Evolutionary conservation across 2,329 filamentous ascomycete genomes (phyloP), one percentile per base, ranked within the genome.

Genomic region (Venturia carpophila): DNA sequence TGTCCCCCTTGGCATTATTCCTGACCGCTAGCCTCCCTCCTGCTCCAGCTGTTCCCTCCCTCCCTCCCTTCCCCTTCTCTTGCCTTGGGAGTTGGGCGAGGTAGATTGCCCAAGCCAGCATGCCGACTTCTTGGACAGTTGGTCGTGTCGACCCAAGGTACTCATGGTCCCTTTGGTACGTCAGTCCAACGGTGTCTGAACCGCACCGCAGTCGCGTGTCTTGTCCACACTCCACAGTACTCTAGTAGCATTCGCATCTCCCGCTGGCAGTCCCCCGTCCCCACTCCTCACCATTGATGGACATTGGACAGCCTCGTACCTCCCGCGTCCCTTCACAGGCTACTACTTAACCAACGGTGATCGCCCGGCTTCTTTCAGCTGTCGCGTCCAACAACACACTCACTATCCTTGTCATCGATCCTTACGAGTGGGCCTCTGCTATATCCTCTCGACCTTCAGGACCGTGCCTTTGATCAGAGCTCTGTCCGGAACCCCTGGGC

Each of bases 11-110:
- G 52, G 52, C 52, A 58, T 27, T 37, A 58, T 27, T 37, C 52
- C 37, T 58, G 30, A 37, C 52, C 52, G 52, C 52, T 58, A 58
- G 30, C 30, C 52, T 56, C 17, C 9, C n/a, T 58, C 30, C 30
- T 34, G 6, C 30, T 4, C 27, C n/a, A n/a, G 5, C 21, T 47
- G 45, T 37, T 37, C 1, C 27, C 21, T 21, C 4, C n/a, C n/a
- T n/a, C n/a, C n/a, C n/a, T 37, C 1, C 27, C 30, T 34, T 34
- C 30, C 30, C 3, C 6, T 34, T 34, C 30, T 34, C 30, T 34
- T 3, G 30, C 30, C 30, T 34, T 34, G 30, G 30, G 30, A n/a
- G n/a, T 56, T 34, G 52, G 52, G 30, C 52, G 52, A n/a, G n/a
- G 34, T 58, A 37, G 6, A 58, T 58, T 34, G 27, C 37, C 52